Percentiles rank a stretch among this genome's conserved stretches.
Conservation (phyloP, 352 stramenopile genomes). For the Phytophthora pluvialis region DNA sequence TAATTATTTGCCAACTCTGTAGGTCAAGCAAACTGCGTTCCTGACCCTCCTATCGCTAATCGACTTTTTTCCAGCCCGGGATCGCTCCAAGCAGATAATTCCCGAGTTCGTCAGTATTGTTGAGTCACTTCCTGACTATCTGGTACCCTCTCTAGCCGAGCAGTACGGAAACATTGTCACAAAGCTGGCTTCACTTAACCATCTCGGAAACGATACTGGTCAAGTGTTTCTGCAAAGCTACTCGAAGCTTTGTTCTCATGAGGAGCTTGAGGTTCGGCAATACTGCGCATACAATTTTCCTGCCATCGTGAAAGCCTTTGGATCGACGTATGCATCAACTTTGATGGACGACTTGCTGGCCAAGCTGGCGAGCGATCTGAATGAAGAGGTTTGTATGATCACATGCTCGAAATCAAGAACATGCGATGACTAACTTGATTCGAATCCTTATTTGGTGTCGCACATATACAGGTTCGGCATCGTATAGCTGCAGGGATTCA, state of each 20-base stretch:
- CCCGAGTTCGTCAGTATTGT: constrained; percentile 68
- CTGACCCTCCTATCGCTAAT: constrained; percentile 72
- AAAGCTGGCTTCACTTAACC: constrained; percentile 65
- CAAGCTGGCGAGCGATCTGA: constrained; percentile 60
- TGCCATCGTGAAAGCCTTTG: constrained; percentile 77
- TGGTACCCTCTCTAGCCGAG: constrained; percentile 56
- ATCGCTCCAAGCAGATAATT: constrained; percentile 69
- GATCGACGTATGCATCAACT: constrained; percentile 51
- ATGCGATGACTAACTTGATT: not conserved
- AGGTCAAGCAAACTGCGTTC: constrained; percentile 85
- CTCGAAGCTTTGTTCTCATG: constrained; percentile 57
- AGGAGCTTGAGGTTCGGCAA: constrained; percentile 68
- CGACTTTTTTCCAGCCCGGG: constrained; percentile 69
- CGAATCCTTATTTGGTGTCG: not conserved
- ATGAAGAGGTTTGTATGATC: constrained; percentile 44
- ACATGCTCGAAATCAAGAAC: not conserved
- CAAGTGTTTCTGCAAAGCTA: constrained; percentile 69
- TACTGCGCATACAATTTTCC: constrained; percentile 84
- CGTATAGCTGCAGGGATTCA: constrained; percentile 77
- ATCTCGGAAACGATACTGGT: constrained; percentile 60
- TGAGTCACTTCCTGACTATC: constrained; percentile 65
- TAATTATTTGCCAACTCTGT: not conserved
- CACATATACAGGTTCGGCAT: constrained; percentile 50
- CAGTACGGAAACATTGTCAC: constrained; percentile 66
- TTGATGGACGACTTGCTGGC: constrained; percentile 79